Evolutionary conservation across 441 rosid species (phyloP), one percentile per base, ranked within the genome.

Genomic region (Theobroma grandiflorum): DNA sequence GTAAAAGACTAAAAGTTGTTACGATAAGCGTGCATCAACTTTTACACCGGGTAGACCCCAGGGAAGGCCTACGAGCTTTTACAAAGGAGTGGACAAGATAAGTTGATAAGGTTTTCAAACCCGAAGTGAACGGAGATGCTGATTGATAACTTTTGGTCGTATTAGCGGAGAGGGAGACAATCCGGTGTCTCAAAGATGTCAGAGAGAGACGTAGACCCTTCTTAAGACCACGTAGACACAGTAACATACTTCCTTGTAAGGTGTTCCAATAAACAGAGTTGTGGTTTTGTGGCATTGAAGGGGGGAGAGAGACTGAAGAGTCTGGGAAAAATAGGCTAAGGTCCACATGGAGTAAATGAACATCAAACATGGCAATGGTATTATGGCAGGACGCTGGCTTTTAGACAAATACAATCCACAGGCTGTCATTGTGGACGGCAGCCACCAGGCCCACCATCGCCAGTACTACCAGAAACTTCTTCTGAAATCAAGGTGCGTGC

Each of bases 341-440:
- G 62, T 18, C 75, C 75, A 72, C 76, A 31, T 18, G 59, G 33
- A 53, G 61, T 72, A 52, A 53, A 72, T 72, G 76, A 53, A 72
- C 18, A 53, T 37, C 42, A 14, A 26, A 62, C 42, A 40, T 50
- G 61, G 58, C 75, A 50, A 45, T 26, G 59, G 42, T 26, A 33
- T 52, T 52, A 52, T 37, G 62, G 45, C 45, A 31, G 45, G 45
- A 33, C 26, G 62, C 42, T 72, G 62, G 63, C 16, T 50, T 71
- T 35, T 33, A 18, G 63, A 53, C 2, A 53, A 72, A 33, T 72
- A 52, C 75, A 16, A 35, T 35, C 75, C 75, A 31, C 45, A 35
- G 11, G 33, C 7, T 71, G 43, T 35, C 61, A 52, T 2, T 50
- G 8, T 31, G 59, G 59, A 31, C 15, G 31, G 59, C 2, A 14